Percentiles rank a stretch among this genome's conserved stretches.
Evolutionary conservation across 345 rosid species (phyloP).

Genomic region (Luvunga scandens): DNA sequence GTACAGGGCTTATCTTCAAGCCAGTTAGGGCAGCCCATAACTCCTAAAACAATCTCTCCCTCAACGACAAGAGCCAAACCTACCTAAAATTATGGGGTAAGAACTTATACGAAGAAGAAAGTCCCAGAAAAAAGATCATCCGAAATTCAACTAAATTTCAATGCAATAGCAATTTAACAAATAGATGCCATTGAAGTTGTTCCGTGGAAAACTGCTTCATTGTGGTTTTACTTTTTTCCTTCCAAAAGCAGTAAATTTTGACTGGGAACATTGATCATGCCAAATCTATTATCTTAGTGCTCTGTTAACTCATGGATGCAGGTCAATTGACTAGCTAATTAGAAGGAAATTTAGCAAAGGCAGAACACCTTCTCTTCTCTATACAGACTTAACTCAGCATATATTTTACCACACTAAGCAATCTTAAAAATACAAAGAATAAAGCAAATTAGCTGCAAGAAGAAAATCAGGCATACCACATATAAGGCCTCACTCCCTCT

Average conservation of each 20-base stretch:
- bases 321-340: not conserved
- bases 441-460: not conserved
- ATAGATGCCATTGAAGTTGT: not conserved
- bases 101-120: constrained; percentile 20
- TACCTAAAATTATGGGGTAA: constrained; percentile 47
- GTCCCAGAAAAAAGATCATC: not conserved
- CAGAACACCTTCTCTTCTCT: not conserved
- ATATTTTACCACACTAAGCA: constrained; percentile 6
- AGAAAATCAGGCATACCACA: constrained; percentile 56
- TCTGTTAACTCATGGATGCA: not conserved
- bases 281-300: not conserved
- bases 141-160: not conserved
- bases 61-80: constrained; percentile 89
- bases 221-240: too few relatives aligned
- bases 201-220: not conserved
- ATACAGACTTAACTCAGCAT: not conserved
- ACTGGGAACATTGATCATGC: not conserved
- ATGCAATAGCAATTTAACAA: not conserved
- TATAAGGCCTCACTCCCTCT: constrained; percentile 72
- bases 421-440: not conserved
- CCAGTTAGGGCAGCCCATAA: constrained; percentile 97
- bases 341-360: not conserved
- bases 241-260: not conserved
- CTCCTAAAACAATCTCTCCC: constrained; percentile 72
- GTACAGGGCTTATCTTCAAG: constrained; percentile 27